phyloP scores from a whole-genome alignment of 1,284 basidiomycete species.

The Phlebopus sp. region DNA sequence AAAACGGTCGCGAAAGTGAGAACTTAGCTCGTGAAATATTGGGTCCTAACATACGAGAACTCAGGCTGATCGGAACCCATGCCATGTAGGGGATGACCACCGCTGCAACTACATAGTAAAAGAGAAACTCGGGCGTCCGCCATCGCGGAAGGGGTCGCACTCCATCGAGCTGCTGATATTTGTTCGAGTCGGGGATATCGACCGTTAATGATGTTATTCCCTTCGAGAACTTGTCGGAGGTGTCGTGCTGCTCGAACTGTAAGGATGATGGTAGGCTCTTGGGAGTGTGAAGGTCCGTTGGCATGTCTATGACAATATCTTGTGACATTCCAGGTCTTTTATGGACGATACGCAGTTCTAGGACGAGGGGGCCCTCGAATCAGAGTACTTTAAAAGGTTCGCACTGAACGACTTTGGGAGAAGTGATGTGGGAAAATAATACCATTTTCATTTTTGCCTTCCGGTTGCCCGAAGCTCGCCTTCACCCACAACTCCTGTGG shows the following conservation, averaged over 20 bases:
- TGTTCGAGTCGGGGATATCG: slow-evolving; percentile 42
- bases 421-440: slow-evolving; percentile 13
- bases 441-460: slow-evolving; percentile 11
- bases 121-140: slow-evolving; percentile 79
- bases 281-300: slow-evolving; percentile 26
- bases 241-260: slow-evolving; percentile 13
- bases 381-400: too few species aligned
- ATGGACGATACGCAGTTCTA: neutral
- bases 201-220: slow-evolving; percentile 48
- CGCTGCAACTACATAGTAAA: slow-evolving; percentile 69
- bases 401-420: too few species aligned
- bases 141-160: slow-evolving; percentile 55
- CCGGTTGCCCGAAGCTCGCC: slow-evolving; percentile 14
- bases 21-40: neutral
- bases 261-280: slow-evolving; percentile 9
- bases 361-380: too few species aligned
- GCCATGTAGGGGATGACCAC: slow-evolving; percentile 76
- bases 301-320: slow-evolving; percentile 31
- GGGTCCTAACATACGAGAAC: slow-evolving; percentile 55
- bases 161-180: slow-evolving; percentile 19
- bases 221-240: slow-evolving; percentile 8
- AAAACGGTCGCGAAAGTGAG: slow-evolving; percentile 2
- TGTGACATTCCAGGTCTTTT: slow-evolving; percentile 16
- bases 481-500: too few species aligned
- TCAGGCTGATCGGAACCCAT: slow-evolving; percentile 78